These are phyloP conservation scores for Plantago rigida DNA, from an alignment of 305 asterid genomes.

Conservation along the genomic window DNA sequence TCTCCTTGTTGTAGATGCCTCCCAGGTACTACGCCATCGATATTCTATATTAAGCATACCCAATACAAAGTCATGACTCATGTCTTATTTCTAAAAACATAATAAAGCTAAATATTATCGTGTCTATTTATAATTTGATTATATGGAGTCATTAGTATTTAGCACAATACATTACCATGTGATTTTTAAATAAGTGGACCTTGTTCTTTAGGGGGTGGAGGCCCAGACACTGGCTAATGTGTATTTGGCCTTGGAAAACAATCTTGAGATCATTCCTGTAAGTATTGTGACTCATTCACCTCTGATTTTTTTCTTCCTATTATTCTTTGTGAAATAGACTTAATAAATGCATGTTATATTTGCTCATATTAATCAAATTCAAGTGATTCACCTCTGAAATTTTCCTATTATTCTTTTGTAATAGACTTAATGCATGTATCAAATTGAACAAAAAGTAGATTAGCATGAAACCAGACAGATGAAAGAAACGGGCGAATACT, in stretches of 20 bases:
- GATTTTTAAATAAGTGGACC: constrained; percentile 23
- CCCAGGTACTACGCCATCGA: constrained; percentile 54
- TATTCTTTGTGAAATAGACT: constrained; percentile 8
- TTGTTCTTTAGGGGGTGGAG: constrained; percentile 83
- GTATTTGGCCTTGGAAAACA: constrained; percentile 93
- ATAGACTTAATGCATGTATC: too few species aligned
- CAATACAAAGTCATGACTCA: neutral
- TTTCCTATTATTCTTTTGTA: too few species aligned
- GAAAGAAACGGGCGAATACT: neutral
- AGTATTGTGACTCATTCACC: constrained; percentile 28
- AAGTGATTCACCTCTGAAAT: too few species aligned
- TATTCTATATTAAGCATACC: neutral
- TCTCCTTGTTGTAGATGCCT: constrained; percentile 96
- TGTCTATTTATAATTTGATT: neutral
- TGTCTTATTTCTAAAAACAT: neutral
- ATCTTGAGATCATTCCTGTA: constrained; percentile 96
- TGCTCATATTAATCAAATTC: neutral
- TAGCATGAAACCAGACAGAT: neutral
- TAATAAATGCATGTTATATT: neutral
- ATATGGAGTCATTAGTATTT: constrained; percentile 2
- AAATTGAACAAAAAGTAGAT: too few species aligned
- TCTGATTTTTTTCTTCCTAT: constrained; percentile 5
- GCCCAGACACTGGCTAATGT: constrained; percentile 98
- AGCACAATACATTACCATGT: neutral
- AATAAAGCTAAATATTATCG: neutral